These are phyloP conservation scores for Leavenworthia alabamica DNA, from an alignment of 345 rosid genomes.

Conservation along the genomic window DNA sequence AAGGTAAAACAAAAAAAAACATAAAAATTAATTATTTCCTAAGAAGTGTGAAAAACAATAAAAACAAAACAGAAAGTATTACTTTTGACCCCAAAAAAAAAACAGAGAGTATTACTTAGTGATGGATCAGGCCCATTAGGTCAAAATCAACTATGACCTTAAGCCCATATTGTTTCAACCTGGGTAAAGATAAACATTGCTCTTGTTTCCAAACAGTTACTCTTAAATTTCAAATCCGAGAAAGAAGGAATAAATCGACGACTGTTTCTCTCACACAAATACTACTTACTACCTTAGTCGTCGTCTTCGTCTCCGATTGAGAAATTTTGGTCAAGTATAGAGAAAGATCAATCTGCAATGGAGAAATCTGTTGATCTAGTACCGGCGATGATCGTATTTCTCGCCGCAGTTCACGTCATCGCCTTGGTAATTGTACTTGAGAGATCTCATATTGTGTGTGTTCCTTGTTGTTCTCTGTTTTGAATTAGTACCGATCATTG, in stretches of 20 bases:
- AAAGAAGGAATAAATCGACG: conserved; percentile 21
- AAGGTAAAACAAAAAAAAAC: too few species aligned
- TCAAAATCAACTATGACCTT: too few species aligned
- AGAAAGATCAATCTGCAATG: conserved; percentile 9
- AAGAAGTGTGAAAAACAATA: too few species aligned
- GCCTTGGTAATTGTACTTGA: too few species aligned
- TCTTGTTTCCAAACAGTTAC: not conserved
- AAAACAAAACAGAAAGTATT: too few species aligned
- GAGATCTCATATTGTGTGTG: too few species aligned
- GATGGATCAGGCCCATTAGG: not conserved
- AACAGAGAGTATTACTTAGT: too few species aligned
- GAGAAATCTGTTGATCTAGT: conserved; percentile 48
- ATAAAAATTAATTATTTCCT: too few species aligned
- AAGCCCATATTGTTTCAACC: not conserved
- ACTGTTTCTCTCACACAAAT: conserved; percentile 2
- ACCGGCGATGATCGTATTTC: conserved; percentile 51
- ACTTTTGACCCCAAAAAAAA: too few species aligned
- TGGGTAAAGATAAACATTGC: not conserved
- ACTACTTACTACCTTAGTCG: not conserved
- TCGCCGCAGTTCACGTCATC: conserved; percentile 70
- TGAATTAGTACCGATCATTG: not conserved
- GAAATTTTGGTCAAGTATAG: not conserved
- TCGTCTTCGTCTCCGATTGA: conserved; percentile 25
- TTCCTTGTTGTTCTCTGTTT: not conserved
- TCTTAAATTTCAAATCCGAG: not conserved